Evolutionary conservation across 1,284 basidiomycete species (phyloP), one percentile per base, ranked within the genome.

Genomic region (Afroboletus lepidellus): DNA sequence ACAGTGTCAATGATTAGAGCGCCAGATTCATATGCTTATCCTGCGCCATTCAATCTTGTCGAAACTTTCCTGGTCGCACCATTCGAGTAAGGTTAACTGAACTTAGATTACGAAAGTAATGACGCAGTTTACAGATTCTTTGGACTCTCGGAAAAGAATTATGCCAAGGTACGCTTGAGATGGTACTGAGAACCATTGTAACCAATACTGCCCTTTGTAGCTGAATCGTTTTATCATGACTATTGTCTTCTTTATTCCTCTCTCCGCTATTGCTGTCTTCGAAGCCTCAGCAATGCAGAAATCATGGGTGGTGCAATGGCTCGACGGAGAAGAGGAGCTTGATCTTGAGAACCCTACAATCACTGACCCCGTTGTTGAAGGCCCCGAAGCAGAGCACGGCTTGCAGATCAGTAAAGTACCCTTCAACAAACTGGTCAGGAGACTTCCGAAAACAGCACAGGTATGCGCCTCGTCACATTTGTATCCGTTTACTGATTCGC

Each of bases 31-130:
- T 86, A 75, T 61, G 79, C 85, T 47, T 88, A 87, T 66, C 85
- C 85, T 33, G 83, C 85, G 12, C 85, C 85, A 2, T 87, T 96
- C 77, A 98, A 97, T 67, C 75, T 98, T 41, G 73, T 96, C 56
- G 95, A 98, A 70, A 75, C 78, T 0, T 70, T 93, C 60, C 72
- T 96, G 38, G 75, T 96, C 53, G 90, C 85, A 0, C 94, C 94
- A 13, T 76, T 92, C 43, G 94, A 96, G 90, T 94, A 63, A 61
- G 85, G 77, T 29, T 33, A 43, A 36, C 12, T 41, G 16, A 41
- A 32, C 18, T 11, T 15, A 47, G 16, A 37, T 42, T 37, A 3
- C 33, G 21, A 43, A 27, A 13, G 25, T 16, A 47, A 39, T 67
- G 20, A 69, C 15, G 21, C 33, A 21, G 29, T 42, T 39, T 32